These are phyloP conservation scores for Phytophthora pseudosyringae DNA, from an alignment of 352 stramenopile genomes.

Conservation along the genomic window DNA sequence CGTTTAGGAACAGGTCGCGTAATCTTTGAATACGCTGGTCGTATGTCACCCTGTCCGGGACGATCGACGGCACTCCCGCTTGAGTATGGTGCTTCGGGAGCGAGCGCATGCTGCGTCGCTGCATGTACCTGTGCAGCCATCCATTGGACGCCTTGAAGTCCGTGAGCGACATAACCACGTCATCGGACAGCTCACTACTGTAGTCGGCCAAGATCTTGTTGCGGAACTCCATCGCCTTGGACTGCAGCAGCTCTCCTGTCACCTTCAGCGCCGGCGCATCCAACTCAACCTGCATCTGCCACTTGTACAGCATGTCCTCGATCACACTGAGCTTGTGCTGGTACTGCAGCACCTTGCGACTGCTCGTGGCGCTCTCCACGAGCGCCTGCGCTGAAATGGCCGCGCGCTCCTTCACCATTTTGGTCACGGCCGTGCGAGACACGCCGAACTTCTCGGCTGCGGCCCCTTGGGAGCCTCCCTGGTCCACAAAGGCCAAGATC, in stretches of 20 bases:
- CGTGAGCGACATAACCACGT: constrained; percentile 79
- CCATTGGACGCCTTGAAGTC: constrained; percentile 89
- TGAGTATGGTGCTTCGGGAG: constrained; percentile 55
- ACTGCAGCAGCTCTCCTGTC: constrained; percentile 78
- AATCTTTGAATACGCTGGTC: constrained; percentile 60
- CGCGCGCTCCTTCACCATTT: constrained; percentile 87
- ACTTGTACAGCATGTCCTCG: constrained; percentile 88
- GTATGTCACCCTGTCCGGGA: constrained; percentile 26
- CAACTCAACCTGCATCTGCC: constrained; percentile 82
- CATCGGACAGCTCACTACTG: constrained; percentile 65
- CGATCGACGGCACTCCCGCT: neutral
- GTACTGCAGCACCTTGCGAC: constrained; percentile 83
- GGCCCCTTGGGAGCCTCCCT: constrained; percentile 75
- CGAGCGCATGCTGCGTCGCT: constrained; percentile 72
- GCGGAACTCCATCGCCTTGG: constrained; percentile 81
- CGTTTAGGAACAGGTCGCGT: constrained; percentile 51
- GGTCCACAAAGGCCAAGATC: constrained; percentile 82
- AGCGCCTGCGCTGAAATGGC: constrained; percentile 76
- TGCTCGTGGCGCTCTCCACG: constrained; percentile 66
- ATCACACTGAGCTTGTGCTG: constrained; percentile 87
- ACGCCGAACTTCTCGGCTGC: constrained; percentile 84
- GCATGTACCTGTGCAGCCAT: constrained; percentile 82
- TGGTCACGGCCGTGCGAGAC: constrained; percentile 82
- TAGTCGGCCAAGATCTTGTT: constrained; percentile 84
- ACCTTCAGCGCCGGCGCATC: constrained; percentile 71